phyloP scores from a whole-genome alignment of 768 basidiomycete species.

The Pisolithus marmoratus region DNA sequence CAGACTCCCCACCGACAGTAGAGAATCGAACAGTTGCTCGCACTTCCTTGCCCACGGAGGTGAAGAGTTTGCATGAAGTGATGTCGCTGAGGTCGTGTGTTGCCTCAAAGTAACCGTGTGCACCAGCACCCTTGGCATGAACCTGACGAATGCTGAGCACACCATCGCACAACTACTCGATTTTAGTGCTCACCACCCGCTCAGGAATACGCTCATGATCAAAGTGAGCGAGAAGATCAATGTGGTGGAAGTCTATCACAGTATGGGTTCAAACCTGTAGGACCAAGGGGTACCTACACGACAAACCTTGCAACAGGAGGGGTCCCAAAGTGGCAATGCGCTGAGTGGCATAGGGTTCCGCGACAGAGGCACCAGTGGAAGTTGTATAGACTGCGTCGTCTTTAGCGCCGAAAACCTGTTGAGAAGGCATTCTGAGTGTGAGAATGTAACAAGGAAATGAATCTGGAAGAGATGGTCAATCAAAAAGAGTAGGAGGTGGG shows the following conservation, averaged over 20 bases:
- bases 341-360: constrained; percentile 74
- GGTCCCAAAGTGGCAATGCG: constrained; percentile 72
- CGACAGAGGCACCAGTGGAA: constrained; percentile 74
- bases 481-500: constrained; percentile 8
- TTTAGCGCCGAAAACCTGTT: constrained; percentile 47
- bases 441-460: constrained; percentile 2
- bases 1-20: constrained; percentile 85
- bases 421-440: constrained; percentile 52
- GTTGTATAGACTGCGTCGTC: constrained; percentile 75
- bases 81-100: constrained; percentile 83
- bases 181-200: constrained; percentile 59
- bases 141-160: constrained; percentile 46
- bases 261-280: constrained; percentile 9
- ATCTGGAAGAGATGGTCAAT: background rate
- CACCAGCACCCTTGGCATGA: constrained; percentile 89
- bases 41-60: constrained; percentile 59
- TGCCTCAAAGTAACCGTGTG: constrained; percentile 89
- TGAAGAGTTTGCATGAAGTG: constrained; percentile 66
- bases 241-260: constrained; percentile 72
- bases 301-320: constrained; percentile 77
- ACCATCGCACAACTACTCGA: background rate
- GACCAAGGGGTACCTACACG: constrained; percentile 10
- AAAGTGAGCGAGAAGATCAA: constrained; percentile 88
- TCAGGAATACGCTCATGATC: constrained; percentile 95
- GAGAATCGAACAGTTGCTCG: constrained; percentile 83